Percentiles rank a stretch among this genome's conserved stretches.
Conservation (phyloP, 257 asterid species). For the Euphrasia confusa region DNA sequence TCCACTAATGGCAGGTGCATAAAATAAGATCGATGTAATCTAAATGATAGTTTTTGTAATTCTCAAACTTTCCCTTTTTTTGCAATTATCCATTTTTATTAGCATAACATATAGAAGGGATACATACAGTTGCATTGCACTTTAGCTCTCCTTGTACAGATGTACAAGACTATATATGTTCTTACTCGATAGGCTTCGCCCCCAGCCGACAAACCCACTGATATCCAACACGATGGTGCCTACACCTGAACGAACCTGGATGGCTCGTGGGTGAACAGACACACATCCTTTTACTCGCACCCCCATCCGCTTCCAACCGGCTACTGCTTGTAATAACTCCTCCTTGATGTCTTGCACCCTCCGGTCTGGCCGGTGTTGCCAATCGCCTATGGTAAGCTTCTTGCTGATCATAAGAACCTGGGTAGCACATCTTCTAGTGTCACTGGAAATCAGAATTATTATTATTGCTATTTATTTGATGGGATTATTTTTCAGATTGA, state of each 20-base stretch:
- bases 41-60: too few relatives aligned
- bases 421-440: conserved; percentile 25
- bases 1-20: too few relatives aligned
- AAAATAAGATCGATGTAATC: background rate
- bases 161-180: background rate
- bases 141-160: conserved; percentile 5
- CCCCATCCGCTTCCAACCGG: conserved; percentile 19
- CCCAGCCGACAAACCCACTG: conserved; percentile 24
- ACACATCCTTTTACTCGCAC: conserved; percentile 13
- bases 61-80: too few relatives aligned
- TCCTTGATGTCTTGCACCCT: conserved; percentile 23
- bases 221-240: conserved; percentile 27
- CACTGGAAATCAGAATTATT: background rate
- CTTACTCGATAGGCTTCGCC: conserved; percentile 11
- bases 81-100: too few relatives aligned
- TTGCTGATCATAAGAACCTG: conserved; percentile 8
- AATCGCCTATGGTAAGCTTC: conserved; percentile 12
- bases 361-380: conserved; percentile 9
- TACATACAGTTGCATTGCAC: background rate
- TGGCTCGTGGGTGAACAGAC: conserved; percentile 31
- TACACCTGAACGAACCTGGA: conserved; percentile 31
- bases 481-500: conserved; percentile 13
- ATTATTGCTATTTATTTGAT: conserved; percentile 7
- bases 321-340: conserved; percentile 5
- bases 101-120: background rate